Conservation (phyloP, 352 stramenopile species). For the Paralagenidium karlingii region DNA sequence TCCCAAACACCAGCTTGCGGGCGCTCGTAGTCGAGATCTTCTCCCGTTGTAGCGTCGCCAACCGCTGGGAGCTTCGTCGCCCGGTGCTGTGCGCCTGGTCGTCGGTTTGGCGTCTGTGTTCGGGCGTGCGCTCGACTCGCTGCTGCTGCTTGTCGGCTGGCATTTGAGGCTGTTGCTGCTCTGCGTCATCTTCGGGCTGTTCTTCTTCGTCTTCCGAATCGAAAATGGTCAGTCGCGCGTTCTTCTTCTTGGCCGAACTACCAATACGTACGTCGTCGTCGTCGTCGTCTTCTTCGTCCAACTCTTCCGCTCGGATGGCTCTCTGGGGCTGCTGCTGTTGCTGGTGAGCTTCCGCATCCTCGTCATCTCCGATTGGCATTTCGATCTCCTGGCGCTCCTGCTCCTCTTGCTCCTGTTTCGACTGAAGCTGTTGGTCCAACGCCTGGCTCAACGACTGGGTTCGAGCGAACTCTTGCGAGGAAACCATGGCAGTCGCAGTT, state of each 20-base stretch:
- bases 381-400: not conserved
- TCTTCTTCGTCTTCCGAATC: slow-evolving; percentile 43
- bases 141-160: slow-evolving; percentile 2
- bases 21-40: slow-evolving; percentile 19
- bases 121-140: not conserved
- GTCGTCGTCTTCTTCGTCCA: slow-evolving; percentile 23
- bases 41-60: slow-evolving; percentile 33
- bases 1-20: slow-evolving; percentile 47
- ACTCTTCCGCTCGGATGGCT: slow-evolving; percentile 2
- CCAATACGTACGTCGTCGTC: slow-evolving; percentile 23
- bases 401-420: slow-evolving; percentile 1
- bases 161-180: slow-evolving; percentile 2
- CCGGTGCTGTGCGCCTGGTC: slow-evolving; percentile 14
- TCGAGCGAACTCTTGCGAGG: slow-evolving; percentile 13
- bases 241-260: slow-evolving; percentile 10
- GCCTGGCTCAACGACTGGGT: slow-evolving; percentile 10
- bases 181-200: not conserved
- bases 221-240: slow-evolving; percentile 21
- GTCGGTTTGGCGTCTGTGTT: not conserved
- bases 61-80: slow-evolving; percentile 36
- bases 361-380: not conserved
- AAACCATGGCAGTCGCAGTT: not conserved
- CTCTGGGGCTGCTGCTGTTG: not conserved
- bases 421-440: too few species aligned
- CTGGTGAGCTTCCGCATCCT: not conserved